phyloP scores from a whole-genome alignment of 2,329 filamentous ascomycete genomes.

The Diaporthe australafricana region DNA sequence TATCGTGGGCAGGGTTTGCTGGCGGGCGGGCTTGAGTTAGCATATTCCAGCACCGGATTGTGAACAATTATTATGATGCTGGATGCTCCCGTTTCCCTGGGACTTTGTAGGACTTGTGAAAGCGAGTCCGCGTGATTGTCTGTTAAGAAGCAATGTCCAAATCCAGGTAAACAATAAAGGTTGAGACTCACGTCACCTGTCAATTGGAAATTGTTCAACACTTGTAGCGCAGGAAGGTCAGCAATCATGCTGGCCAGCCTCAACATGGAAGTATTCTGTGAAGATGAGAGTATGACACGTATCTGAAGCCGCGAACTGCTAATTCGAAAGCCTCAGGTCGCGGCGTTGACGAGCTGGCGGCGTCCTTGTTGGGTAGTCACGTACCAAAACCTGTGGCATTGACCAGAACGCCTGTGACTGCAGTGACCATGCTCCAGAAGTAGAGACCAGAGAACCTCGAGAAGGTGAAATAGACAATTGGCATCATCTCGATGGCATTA shows the following conservation, averaged over 20 bases:
- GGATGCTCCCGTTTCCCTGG: too few relatives aligned
- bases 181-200: conserved; percentile 33
- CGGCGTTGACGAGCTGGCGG: too few relatives aligned
- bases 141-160: not conserved
- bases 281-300: too few relatives aligned
- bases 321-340: not conserved
- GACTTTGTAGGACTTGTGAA: not conserved
- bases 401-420: conserved; percentile 49
- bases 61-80: too few relatives aligned
- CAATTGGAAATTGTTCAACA: conserved; percentile 51
- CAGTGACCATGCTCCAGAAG: conserved; percentile 52
- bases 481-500: conserved; percentile 31
- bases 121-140: not conserved
- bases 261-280: not conserved
- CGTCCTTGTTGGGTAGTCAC: conserved; percentile 39
- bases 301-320: not conserved
- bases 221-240: conserved; percentile 52
- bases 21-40: not conserved
- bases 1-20: conserved; percentile 49
- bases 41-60: not conserved
- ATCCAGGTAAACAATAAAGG: not conserved
- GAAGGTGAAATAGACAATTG: conserved; percentile 32
- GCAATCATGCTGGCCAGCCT: conserved; percentile 37
- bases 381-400: conserved; percentile 57
- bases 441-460: conserved; percentile 46